Evolutionary conservation across 1,284 basidiomycete genomes (phyloP).

Genomic region (Trametes pubescens): DNA sequence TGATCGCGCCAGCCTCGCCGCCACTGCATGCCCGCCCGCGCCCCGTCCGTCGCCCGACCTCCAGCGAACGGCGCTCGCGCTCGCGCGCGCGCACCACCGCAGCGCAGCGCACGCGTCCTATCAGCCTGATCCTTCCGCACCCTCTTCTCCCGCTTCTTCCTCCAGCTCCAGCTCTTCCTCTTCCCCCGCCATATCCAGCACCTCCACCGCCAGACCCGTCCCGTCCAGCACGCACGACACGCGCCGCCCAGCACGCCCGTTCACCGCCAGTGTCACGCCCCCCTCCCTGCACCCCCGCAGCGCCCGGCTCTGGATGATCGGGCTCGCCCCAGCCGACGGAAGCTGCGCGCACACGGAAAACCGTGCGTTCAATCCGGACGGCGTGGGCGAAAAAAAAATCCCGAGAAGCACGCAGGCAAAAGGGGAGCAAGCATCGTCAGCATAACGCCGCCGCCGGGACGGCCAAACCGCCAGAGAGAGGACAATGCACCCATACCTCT

Average conservation of each 20-base stretch:
- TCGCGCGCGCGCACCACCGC: not conserved
- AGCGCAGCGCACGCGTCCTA: slow-evolving; percentile 1
- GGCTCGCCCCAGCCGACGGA: slow-evolving; percentile 49
- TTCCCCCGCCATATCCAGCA: slow-evolving; percentile 79
- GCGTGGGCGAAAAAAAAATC: not conserved
- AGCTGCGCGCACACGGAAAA: slow-evolving; percentile 46
- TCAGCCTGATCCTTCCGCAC: slow-evolving; percentile 29
- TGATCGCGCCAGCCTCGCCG: slow-evolving; percentile 5
- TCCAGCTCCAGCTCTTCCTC: slow-evolving; percentile 54
- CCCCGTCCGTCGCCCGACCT: not conserved
- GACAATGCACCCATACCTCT: slow-evolving; percentile 47
- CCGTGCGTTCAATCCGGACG: not conserved
- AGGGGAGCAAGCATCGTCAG: slow-evolving; percentile 16
- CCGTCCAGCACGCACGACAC: slow-evolving; percentile 77
- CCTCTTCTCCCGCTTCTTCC: slow-evolving; percentile 29
- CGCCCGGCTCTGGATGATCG: slow-evolving; percentile 65
- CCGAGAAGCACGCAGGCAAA: slow-evolving; percentile 1
- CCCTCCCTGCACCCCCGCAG: slow-evolving; percentile 61
- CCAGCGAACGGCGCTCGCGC: not conserved
- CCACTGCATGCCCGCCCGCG: not conserved
- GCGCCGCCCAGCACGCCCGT: slow-evolving; percentile 75
- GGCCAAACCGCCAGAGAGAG: not conserved
- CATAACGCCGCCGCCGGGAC: slow-evolving; percentile 24
- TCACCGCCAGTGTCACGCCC: slow-evolving; percentile 68
- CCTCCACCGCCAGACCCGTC: slow-evolving; percentile 68